A percentile compares a stretch with the other conserved stretches of the same genome.
Conservation (phyloP, 2,329 filamentous ascomycete genomes). For the Penicillium sp. region DNA sequence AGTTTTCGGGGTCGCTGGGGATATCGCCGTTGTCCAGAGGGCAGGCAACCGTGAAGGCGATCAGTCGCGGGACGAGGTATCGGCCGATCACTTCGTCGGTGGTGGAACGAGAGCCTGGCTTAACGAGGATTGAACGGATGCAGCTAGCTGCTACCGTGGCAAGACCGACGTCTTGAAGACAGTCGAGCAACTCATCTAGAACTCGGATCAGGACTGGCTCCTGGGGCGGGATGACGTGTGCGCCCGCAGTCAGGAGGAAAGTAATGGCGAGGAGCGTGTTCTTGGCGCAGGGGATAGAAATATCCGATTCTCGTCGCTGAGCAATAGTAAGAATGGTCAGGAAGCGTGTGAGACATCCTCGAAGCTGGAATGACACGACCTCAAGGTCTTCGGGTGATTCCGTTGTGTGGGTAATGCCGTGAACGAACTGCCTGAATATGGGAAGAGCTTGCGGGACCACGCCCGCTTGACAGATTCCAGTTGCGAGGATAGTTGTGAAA, state of each 20-base stretch:
- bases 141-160: conserved; percentile 89
- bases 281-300: conserved; percentile 83
- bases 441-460: conserved; percentile 88
- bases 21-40: conserved; percentile 58
- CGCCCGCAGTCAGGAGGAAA: conserved; percentile 79
- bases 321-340: conserved; percentile 62
- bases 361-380: conserved; percentile 67
- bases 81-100: conserved; percentile 73
- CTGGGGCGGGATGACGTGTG: conserved; percentile 67
- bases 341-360: conserved; percentile 79
- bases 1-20: conserved; percentile 67
- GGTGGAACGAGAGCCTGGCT: conserved; percentile 53
- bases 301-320: conserved; percentile 58
- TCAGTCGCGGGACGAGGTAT: conserved; percentile 69
- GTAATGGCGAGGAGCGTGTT: conserved; percentile 87
- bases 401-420: conserved; percentile 59
- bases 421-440: conserved; percentile 86
- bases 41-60: conserved; percentile 65
- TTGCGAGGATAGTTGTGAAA: conserved; percentile 87
- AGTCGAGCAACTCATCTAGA: conserved; percentile 79
- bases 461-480: conserved; percentile 78
- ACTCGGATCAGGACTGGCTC: conserved; percentile 74
- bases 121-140: conserved; percentile 78
- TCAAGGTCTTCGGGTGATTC: conserved; percentile 37
- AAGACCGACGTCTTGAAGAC: conserved; percentile 59